These are phyloP conservation scores for Penicillium sp. DNA, from an alignment of 2,329 filamentous ascomycete species.

Conservation along the genomic window DNA sequence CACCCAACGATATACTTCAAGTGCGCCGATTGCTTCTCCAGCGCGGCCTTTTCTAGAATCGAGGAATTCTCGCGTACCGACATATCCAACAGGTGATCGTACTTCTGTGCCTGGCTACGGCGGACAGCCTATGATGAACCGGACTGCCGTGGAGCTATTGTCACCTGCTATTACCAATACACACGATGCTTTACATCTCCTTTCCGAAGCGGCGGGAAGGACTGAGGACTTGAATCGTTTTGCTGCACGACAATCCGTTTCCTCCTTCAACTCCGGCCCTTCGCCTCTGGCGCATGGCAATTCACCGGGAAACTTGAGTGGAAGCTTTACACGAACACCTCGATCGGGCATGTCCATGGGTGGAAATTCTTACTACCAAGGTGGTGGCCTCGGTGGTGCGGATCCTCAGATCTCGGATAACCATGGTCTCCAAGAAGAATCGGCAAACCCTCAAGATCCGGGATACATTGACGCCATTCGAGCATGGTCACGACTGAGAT, in stretches of 20 bases:
- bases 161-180: slow-evolving; percentile 74
- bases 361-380: slow-evolving; percentile 46
- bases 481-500: slow-evolving; percentile 87
- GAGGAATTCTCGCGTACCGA: slow-evolving; percentile 23
- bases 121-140: slow-evolving; percentile 55
- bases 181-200: slow-evolving; percentile 83
- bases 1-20: slow-evolving; percentile 27
- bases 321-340: slow-evolving; percentile 33
- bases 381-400: slow-evolving; percentile 22
- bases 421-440: slow-evolving; percentile 24
- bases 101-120: slow-evolving; percentile 30
- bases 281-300: slow-evolving; percentile 34
- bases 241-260: slow-evolving; percentile 35
- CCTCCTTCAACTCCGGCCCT: slow-evolving; percentile 38
- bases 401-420: slow-evolving; percentile 27
- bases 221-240: slow-evolving; percentile 46
- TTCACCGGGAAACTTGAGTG: slow-evolving; percentile 33
- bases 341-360: slow-evolving; percentile 45
- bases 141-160: slow-evolving; percentile 56
- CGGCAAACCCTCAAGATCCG: slow-evolving; percentile 32
- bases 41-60: slow-evolving; percentile 27
- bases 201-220: slow-evolving; percentile 72
- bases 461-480: slow-evolving; percentile 61
- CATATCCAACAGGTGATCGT: slow-evolving; percentile 25
- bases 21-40: slow-evolving; percentile 20